A percentile compares a stretch with the other conserved stretches of the same genome.
phyloP scores from a whole-genome alignment of 2,329 filamentous ascomycete genomes.

The Paracoccidioides lutzii region DNA sequence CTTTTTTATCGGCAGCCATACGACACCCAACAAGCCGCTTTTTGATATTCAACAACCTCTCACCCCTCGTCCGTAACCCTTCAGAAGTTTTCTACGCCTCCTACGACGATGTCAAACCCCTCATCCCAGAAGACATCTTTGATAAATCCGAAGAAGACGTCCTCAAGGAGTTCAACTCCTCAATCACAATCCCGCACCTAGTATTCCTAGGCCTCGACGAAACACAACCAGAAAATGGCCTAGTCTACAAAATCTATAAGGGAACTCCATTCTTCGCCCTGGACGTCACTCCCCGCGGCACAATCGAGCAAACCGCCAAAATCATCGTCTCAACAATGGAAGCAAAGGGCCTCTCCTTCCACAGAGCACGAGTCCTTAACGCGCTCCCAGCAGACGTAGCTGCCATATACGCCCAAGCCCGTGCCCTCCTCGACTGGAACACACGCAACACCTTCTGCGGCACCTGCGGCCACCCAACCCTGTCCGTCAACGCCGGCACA shows the following conservation, averaged over 20 bases:
- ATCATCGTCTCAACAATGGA: slow-evolving; percentile 48
- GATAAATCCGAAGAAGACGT: slow-evolving; percentile 57
- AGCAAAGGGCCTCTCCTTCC: slow-evolving; percentile 51
- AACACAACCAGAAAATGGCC: slow-evolving; percentile 29
- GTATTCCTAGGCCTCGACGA: slow-evolving; percentile 81
- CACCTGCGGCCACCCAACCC: slow-evolving; percentile 69
- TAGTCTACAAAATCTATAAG: slow-evolving; percentile 47
- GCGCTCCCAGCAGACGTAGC: slow-evolving; percentile 54
- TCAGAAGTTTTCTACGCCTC: slow-evolving; percentile 54
- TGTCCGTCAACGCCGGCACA: slow-evolving; percentile 37
- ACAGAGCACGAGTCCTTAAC: slow-evolving; percentile 52
- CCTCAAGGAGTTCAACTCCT: slow-evolving; percentile 62
- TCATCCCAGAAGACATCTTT: slow-evolving; percentile 64
- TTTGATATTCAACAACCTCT: slow-evolving; percentile 65
- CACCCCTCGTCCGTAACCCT: slow-evolving; percentile 53
- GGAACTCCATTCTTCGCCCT: slow-evolving; percentile 81
- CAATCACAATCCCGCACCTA: slow-evolving; percentile 52
- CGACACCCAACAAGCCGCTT: slow-evolving; percentile 44
- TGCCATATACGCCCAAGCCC: slow-evolving; percentile 78
- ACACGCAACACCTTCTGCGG: slow-evolving; percentile 82
- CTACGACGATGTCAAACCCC: slow-evolving; percentile 53
- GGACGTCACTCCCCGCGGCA: slow-evolving; percentile 65
- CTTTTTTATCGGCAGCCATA: slow-evolving; percentile 36
- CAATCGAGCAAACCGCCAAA: slow-evolving; percentile 47
- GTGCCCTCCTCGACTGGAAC: slow-evolving; percentile 90